These are phyloP conservation scores for Xylaria polymorpha DNA, from an alignment of 2,329 filamentous ascomycete genomes.

Conservation along the genomic window DNA sequence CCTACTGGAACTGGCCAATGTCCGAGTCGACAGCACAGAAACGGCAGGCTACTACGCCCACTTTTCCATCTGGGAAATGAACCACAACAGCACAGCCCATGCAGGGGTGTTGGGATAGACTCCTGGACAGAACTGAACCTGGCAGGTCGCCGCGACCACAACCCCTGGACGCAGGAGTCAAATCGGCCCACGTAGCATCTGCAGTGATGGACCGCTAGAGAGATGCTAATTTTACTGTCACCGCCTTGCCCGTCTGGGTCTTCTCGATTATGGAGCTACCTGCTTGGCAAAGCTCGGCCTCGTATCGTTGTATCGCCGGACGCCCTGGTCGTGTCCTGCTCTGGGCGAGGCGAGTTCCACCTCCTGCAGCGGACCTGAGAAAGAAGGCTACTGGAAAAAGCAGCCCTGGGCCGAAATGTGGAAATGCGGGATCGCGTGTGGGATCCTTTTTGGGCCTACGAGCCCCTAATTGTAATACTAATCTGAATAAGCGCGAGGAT, in stretches of 20 bases:
- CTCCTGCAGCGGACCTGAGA: conserved; percentile 26
- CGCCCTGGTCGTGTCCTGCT: conserved; percentile 19
- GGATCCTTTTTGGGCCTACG: conserved; percentile 27
- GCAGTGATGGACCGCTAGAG: conserved; percentile 15
- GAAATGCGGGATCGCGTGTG: conserved; percentile 34
- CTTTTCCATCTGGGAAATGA: conserved; percentile 35
- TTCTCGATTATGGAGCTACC: conserved; percentile 25
- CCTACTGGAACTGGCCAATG: conserved; percentile 27
- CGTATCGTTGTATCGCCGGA: conserved; percentile 29
- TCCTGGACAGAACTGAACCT: conserved; percentile 17
- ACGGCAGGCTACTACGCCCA: not conserved
- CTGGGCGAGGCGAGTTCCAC: conserved; percentile 34
- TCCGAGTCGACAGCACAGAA: conserved; percentile 9
- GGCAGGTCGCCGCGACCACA: conserved; percentile 21
- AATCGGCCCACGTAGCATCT: conserved; percentile 24
- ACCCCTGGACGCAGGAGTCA: conserved; percentile 24
- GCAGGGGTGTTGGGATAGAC: conserved; percentile 18
- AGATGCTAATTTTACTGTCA: conserved; percentile 35
- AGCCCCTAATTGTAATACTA: conserved; percentile 31
- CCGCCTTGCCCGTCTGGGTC: conserved; percentile 19
- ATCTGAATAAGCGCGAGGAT: conserved; percentile 29
- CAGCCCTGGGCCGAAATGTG: conserved; percentile 27
- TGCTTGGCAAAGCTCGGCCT: conserved; percentile 28
- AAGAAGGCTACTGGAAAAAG: conserved; percentile 26
- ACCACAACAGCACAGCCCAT: conserved; percentile 32